These are phyloP conservation scores for Tolypocladium inflatum DNA, from an alignment of 2,329 filamentous ascomycete species.

Conservation along the genomic window DNA sequence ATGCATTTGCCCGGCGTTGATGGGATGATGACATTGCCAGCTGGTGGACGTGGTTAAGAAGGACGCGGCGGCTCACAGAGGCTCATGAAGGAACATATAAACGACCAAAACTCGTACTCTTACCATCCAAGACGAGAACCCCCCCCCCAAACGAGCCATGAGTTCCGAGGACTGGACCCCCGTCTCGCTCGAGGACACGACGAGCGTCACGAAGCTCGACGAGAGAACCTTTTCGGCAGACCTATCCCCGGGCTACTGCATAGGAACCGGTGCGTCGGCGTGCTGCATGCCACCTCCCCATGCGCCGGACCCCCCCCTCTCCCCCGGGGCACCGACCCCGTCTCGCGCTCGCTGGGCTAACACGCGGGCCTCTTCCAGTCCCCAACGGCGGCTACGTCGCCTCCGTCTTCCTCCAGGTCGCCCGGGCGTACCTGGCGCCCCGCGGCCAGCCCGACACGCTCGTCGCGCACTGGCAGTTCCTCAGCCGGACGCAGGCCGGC, in stretches of 20 bases:
- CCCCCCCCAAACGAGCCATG: background rate
- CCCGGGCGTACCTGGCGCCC: slow-evolving; percentile 20
- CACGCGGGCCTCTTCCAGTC: slow-evolving; percentile 13
- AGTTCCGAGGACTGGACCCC: background rate
- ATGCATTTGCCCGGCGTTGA: too few species aligned
- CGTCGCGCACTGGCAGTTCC: slow-evolving; percentile 30
- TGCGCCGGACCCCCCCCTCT: too few species aligned
- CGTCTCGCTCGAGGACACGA: background rate
- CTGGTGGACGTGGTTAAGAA: too few species aligned
- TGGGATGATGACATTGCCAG: too few species aligned
- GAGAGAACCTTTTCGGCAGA: background rate
- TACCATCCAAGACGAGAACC: too few species aligned
- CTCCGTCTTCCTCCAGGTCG: slow-evolving; percentile 26
- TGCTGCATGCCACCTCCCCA: too few species aligned
- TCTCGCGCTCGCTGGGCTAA: background rate
- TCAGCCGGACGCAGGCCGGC: slow-evolving; percentile 27
- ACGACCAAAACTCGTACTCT: too few species aligned
- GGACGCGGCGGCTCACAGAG: too few species aligned
- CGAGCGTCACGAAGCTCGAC: background rate
- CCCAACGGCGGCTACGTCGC: slow-evolving; percentile 38
- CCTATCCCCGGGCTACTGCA: background rate
- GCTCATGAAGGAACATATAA: too few species aligned
- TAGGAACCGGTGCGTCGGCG: background rate
- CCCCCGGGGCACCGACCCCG: too few species aligned
- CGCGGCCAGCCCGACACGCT: slow-evolving; percentile 27